Percentiles rank a stretch among this genome's conserved stretches.
Conservation (phyloP, 1,139 yeast genomes). For the Yamadazyma membranifaciens region DNA sequence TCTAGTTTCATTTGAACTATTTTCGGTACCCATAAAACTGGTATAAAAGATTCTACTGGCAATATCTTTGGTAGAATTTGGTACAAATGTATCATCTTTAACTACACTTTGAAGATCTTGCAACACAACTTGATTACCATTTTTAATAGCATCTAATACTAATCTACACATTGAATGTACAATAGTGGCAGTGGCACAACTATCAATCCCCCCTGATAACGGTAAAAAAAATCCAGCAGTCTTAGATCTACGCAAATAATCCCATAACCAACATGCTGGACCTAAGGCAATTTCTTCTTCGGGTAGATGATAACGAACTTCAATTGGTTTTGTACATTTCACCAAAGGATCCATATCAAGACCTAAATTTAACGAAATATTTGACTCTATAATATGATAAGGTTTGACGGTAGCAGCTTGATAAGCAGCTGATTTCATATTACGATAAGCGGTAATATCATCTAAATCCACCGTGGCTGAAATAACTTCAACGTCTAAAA, state of each 20-base stretch:
- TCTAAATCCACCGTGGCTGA: constrained; percentile 92
- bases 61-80: constrained; percentile 71
- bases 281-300: constrained; percentile 97
- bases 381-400: constrained; percentile 62
- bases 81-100: constrained; percentile 44
- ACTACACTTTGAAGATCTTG: constrained; percentile 69
- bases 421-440: constrained; percentile 71
- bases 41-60: constrained; percentile 80
- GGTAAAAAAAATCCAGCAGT: constrained; percentile 93
- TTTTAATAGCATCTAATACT: constrained; percentile 64
- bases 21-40: constrained; percentile 92
- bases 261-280: constrained; percentile 99
- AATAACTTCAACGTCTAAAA: constrained; percentile 88
- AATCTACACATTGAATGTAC: constrained; percentile 92
- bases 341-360: constrained; percentile 54
- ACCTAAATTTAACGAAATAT: constrained; percentile 60
- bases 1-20: constrained; percentile 87
- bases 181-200: constrained; percentile 95
- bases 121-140: constrained; percentile 72
- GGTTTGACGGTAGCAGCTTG: constrained; percentile 62
- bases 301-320: constrained; percentile 68
- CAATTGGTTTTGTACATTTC: constrained; percentile 55
- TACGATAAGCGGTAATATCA: constrained; percentile 82
- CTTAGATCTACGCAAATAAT: constrained; percentile 83
- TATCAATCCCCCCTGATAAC: constrained; percentile 94